Evolutionary conservation across 2,329 filamentous ascomycete genomes (phyloP).

Genomic region (Aspergillus sojae): DNA sequence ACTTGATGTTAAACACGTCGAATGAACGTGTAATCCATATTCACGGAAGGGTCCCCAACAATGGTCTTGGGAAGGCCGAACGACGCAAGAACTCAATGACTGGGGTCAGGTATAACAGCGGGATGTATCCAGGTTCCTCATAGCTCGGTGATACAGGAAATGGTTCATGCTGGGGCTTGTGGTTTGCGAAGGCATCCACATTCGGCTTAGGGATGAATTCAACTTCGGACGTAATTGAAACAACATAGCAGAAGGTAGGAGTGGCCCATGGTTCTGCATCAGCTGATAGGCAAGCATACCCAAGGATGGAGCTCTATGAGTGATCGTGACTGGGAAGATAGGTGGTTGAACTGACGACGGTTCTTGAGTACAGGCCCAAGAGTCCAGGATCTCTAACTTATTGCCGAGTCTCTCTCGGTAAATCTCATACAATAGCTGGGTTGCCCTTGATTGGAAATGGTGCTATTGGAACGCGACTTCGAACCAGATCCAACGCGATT

Average conservation of each 20-base stretch:
- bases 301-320: background rate
- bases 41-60: background rate
- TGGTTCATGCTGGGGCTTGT: background rate
- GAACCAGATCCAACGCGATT: conserved; percentile 2
- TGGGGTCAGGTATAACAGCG: background rate
- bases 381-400: background rate
- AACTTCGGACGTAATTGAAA: background rate
- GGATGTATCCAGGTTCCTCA: background rate
- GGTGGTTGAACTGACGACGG: background rate
- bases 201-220: background rate
- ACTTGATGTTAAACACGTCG: background rate
- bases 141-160: background rate
- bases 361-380: background rate
- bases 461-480: background rate
- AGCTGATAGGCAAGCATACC: background rate
- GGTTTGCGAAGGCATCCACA: background rate
- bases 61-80: too few species aligned
- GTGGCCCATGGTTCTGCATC: background rate
- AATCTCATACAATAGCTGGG: conserved; percentile 17
- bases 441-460: conserved; percentile 16
- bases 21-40: background rate
- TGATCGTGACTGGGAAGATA: background rate
- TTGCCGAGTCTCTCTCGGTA: conserved; percentile 14
- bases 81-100: background rate
- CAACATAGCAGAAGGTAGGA: background rate